A percentile compares a stretch with the other conserved stretches of the same genome.
Evolutionary conservation across 805 yeast genomes (phyloP).

Genomic region (Pichia membranifaciens): DNA sequence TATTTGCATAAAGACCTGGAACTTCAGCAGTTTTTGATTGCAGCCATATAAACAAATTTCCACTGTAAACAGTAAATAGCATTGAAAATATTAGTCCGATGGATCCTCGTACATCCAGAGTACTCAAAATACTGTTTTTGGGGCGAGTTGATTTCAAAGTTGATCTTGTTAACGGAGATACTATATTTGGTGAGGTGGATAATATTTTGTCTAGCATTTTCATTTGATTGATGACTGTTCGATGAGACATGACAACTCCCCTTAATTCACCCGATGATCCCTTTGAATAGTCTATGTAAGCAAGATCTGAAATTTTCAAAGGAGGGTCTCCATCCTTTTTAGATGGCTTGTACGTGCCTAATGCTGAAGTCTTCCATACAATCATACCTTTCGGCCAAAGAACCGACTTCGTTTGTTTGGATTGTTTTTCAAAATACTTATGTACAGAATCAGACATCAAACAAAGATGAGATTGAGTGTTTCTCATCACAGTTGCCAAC

Average conservation of each 20-base stretch:
- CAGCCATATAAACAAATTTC: constrained; percentile 75
- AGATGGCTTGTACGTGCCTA: constrained; percentile 64
- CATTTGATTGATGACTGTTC: constrained; percentile 87
- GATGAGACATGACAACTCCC: constrained; percentile 90
- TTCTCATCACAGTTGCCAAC: constrained; percentile 61
- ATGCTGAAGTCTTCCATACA: constrained; percentile 80
- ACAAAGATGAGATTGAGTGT: constrained; percentile 72
- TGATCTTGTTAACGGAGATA: constrained; percentile 43
- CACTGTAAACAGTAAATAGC: constrained; percentile 75
- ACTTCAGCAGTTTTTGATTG: constrained; percentile 67
- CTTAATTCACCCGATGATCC: constrained; percentile 87
- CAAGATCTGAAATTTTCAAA: constrained; percentile 71
- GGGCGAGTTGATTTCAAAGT: constrained; percentile 41
- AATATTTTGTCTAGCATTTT: constrained; percentile 62
- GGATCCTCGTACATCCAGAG: constrained; percentile 67
- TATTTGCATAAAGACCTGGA: constrained; percentile 83
- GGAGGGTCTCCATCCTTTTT: constrained; percentile 57
- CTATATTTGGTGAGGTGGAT: constrained; percentile 46
- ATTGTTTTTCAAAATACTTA: constrained; percentile 65
- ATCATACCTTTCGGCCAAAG: constrained; percentile 69
- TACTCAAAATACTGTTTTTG: constrained; percentile 55
- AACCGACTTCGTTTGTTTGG: constrained; percentile 25
- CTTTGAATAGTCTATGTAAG: constrained; percentile 87
- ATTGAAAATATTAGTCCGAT: constrained; percentile 83
- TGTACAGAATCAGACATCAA: constrained; percentile 75